Conservation (phyloP, 768 basidiomycete species). For the Serendipita sp. region DNA sequence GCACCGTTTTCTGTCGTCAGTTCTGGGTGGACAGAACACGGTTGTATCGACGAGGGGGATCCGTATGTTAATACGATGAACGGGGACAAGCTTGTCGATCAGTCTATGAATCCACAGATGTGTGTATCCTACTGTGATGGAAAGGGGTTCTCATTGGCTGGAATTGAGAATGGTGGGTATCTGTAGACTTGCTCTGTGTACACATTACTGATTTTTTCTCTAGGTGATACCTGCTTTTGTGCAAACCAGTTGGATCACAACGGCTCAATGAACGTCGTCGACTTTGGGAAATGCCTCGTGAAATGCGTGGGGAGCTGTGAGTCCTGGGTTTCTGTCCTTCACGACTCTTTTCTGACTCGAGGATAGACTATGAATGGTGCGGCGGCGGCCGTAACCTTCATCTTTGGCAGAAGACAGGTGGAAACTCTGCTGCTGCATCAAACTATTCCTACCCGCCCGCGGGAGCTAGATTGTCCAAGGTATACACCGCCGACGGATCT, state of each 20-base stretch:
- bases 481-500: neutral
- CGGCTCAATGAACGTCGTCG: neutral
- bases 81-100: neutral
- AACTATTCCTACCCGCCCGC: neutral
- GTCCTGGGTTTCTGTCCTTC: neutral
- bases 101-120: conserved; percentile 1
- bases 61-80: conserved; percentile 1
- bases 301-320: neutral
- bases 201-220: neutral
- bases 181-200: neutral
- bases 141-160: conserved; percentile 3
- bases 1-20: neutral
- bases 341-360: neutral
- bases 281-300: neutral
- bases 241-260: neutral
- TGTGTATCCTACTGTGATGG: neutral
- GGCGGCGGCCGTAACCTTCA: conserved; percentile 4
- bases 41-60: neutral
- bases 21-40: neutral
- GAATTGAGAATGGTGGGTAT: neutral
- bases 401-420: neutral
- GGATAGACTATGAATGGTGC: conserved; percentile 3
- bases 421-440: neutral
- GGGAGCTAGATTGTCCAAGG: neutral
- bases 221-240: conserved; percentile 1